A percentile compares a stretch with the other conserved stretches of the same genome.
Evolutionary conservation across 2,329 filamentous ascomycete species (phyloP).

Genomic region (Scedosporium apiospermum): DNA sequence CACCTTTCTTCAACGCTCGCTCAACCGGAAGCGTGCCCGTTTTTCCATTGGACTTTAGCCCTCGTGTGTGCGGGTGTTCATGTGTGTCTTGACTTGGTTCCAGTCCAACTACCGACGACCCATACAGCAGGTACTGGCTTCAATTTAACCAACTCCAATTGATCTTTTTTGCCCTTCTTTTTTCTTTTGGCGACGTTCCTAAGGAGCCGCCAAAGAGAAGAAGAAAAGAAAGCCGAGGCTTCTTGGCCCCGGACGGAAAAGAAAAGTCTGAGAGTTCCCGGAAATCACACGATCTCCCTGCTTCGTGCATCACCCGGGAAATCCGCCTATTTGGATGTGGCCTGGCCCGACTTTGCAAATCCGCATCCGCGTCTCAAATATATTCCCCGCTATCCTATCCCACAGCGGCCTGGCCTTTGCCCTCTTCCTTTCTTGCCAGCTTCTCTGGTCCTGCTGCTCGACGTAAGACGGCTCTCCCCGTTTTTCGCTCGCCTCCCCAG

Average conservation of each 20-base stretch:
- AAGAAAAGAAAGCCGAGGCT: neutral
- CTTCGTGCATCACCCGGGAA: neutral
- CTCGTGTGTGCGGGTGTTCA: neutral
- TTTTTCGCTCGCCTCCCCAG: neutral
- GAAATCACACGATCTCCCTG: neutral
- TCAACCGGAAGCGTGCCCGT: neutral
- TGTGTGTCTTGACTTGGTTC: neutral
- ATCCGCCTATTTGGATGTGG: neutral
- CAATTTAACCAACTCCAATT: constrained; percentile 4
- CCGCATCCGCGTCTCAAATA: constrained; percentile 5
- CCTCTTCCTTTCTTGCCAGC: neutral
- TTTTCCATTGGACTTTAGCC: neutral
- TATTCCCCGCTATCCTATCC: constrained; percentile 5
- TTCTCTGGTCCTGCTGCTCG: neutral
- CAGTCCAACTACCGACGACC: constrained; percentile 3
- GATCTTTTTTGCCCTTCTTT: neutral
- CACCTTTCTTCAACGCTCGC: constrained; percentile 1
- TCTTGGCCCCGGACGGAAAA: neutral
- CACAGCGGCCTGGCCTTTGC: neutral
- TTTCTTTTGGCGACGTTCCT: neutral
- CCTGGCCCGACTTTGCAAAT: neutral
- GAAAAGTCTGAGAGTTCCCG: neutral
- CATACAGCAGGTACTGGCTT: neutral
- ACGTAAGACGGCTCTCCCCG: neutral
- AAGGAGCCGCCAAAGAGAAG: neutral